Evolutionary conservation across 2,329 filamentous ascomycete genomes (phyloP).

Genomic region (Colletotrichum sojae): DNA sequence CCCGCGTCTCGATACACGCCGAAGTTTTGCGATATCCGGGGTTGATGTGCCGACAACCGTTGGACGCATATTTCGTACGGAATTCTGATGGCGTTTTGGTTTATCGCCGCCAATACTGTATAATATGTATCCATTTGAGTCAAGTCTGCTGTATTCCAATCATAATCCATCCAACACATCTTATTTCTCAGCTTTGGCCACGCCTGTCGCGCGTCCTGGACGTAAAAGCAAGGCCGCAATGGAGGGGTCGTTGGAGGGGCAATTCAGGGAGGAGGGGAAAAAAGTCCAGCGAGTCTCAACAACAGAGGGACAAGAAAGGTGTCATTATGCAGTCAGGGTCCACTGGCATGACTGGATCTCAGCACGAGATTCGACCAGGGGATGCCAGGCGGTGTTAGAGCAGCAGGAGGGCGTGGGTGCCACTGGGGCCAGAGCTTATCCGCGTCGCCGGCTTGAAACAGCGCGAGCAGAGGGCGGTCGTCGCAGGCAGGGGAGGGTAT

Average conservation of each 20-base stretch:
- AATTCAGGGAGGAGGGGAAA: conserved; percentile 26
- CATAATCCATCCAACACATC: background rate
- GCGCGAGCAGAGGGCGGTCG: conserved; percentile 26
- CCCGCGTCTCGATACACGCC: conserved; percentile 16
- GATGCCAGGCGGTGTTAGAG: conserved; percentile 21
- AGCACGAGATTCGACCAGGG: conserved; percentile 26
- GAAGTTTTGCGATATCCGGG: background rate
- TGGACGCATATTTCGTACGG: background rate
- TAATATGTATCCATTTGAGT: background rate
- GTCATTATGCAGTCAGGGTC: conserved; percentile 39
- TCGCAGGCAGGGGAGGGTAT: conserved; percentile 24
- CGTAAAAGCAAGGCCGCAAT: conserved; percentile 19
- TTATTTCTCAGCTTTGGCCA: conserved; percentile 6
- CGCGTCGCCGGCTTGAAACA: conserved; percentile 40
- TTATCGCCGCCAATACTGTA: background rate
- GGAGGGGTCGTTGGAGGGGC: conserved; percentile 36
- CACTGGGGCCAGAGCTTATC: conserved; percentile 35
- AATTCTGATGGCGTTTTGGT: background rate
- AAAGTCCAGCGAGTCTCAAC: conserved; percentile 15
- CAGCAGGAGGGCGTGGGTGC: background rate
- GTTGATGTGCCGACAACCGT: background rate
- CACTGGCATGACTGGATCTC: conserved; percentile 37
- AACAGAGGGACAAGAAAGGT: conserved; percentile 23
- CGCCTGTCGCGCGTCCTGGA: conserved; percentile 30
- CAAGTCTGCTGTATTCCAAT: conserved; percentile 2